Percentiles rank a stretch among this genome's conserved stretches.
Evolutionary conservation across 2,329 filamentous ascomycete genomes (phyloP).

Genomic region (Bisporella sp.): DNA sequence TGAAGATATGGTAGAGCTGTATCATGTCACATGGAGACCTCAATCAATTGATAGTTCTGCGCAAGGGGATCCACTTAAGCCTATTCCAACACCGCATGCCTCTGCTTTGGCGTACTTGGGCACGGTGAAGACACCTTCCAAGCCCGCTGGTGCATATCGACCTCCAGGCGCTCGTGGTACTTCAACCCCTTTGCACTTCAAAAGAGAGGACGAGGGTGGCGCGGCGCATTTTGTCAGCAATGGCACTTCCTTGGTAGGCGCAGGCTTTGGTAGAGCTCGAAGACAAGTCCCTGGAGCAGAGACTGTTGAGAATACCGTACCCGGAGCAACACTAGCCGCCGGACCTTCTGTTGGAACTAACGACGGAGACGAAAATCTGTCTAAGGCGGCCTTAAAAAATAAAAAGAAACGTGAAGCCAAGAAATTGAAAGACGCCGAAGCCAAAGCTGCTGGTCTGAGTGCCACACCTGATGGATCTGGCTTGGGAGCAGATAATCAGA

Average conservation of each 20-base stretch:
- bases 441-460: slow-evolving; percentile 42
- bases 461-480: slow-evolving; percentile 14
- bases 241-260: slow-evolving; percentile 60
- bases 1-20: slow-evolving; percentile 90
- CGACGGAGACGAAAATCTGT: slow-evolving; percentile 61
- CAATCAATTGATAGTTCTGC: slow-evolving; percentile 53
- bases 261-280: slow-evolving; percentile 70
- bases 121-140: slow-evolving; percentile 88
- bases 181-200: slow-evolving; percentile 86
- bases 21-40: slow-evolving; percentile 85
- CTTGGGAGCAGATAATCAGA: slow-evolving; percentile 17
- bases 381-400: slow-evolving; percentile 85
- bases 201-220: slow-evolving; percentile 94
- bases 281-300: slow-evolving; percentile 86
- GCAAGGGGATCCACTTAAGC: slow-evolving; percentile 63
- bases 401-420: slow-evolving; percentile 97
- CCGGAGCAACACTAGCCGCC: slow-evolving; percentile 62
- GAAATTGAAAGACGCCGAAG: slow-evolving; percentile 77
- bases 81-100: slow-evolving; percentile 69
- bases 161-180: slow-evolving; percentile 89
- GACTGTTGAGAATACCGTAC: slow-evolving; percentile 54
- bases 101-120: slow-evolving; percentile 79
- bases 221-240: slow-evolving; percentile 78
- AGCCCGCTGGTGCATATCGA: slow-evolving; percentile 94
- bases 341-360: slow-evolving; percentile 50